Evolutionary conservation across 768 basidiomycete genomes (phyloP).

Genomic region (Boletus barrowsii): DNA sequence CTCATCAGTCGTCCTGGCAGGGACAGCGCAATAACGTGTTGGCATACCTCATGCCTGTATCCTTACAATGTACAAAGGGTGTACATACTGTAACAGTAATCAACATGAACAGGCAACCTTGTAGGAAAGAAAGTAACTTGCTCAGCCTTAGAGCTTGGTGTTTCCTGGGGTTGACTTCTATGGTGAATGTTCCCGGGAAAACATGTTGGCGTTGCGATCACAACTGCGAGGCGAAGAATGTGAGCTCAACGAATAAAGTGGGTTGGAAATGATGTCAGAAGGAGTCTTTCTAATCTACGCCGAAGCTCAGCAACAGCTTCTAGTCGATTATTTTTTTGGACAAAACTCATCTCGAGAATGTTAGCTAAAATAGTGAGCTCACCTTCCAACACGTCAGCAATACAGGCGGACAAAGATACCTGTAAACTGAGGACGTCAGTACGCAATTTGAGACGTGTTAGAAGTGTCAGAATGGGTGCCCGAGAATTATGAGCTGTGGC

Average conservation of each 20-base stretch:
- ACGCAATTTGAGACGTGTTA: not conserved
- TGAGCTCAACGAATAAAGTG: not conserved
- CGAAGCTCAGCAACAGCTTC: slow-evolving; percentile 84
- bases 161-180: not conserved
- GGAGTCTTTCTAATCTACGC: slow-evolving; percentile 51
- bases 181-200: no score
- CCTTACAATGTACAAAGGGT: not conserved
- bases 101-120: not conserved
- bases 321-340: slow-evolving; percentile 66
- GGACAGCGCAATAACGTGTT: not conserved
- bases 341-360: slow-evolving; percentile 21
- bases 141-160: not conserved
- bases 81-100: slow-evolving; percentile 7
- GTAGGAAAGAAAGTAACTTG: not conserved
- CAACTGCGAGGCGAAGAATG: not conserved
- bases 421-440: not conserved
- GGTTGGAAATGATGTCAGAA: slow-evolving; percentile 31
- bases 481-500: slow-evolving; percentile 83
- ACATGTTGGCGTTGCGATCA: no score
- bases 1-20: not conserved
- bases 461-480: slow-evolving; percentile 66
- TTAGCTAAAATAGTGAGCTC: not conserved
- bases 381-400: not conserved
- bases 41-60: slow-evolving; percentile 1
- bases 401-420: not conserved